phyloP scores from a whole-genome alignment of 1,284 basidiomycete genomes.

The Peniophora sp. region DNA sequence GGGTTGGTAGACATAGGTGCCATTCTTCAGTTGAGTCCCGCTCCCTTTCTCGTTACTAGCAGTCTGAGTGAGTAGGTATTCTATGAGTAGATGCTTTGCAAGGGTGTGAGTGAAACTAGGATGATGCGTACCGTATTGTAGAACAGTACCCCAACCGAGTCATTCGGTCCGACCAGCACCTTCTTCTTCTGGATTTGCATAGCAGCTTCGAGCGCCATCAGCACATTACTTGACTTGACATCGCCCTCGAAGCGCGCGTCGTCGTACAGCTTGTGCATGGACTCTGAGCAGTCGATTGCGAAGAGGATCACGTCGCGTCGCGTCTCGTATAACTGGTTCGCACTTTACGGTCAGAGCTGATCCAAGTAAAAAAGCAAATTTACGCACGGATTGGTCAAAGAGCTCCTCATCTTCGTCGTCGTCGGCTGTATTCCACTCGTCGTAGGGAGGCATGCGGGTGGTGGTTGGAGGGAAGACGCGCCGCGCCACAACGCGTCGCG shows the following conservation, averaged over 20 bases:
- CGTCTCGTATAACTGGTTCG: conserved; percentile 60
- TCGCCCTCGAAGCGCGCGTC: conserved; percentile 51
- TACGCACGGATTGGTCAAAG: conserved; percentile 55
- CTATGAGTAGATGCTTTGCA: neutral
- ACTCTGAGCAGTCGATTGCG: conserved; percentile 86
- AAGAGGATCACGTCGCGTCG: conserved; percentile 83
- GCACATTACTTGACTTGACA: conserved; percentile 54
- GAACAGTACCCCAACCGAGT: conserved; percentile 82
- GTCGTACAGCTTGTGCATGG: conserved; percentile 75
- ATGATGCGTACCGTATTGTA: conserved; percentile 93
- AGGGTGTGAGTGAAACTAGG: conserved; percentile 4
- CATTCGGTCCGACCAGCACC: conserved; percentile 80
- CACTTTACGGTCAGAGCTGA: neutral
- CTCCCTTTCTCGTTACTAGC: conserved; percentile 22
- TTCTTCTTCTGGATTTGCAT: conserved; percentile 85
- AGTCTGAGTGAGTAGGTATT: neutral
- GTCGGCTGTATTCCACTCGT: conserved; percentile 69
- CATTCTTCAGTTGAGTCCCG: conserved; percentile 67
- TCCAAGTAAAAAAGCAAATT: neutral
- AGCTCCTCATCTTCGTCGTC: conserved; percentile 76
- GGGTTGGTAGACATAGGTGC: conserved; percentile 69
- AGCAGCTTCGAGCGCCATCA: conserved; percentile 72
- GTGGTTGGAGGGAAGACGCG: neutral
- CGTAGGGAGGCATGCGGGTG: conserved; percentile 44
- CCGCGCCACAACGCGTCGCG: neutral